A percentile compares a stretch with the other conserved stretches of the same genome.
Evolutionary conservation across 2,329 filamentous ascomycete species (phyloP).

Genomic region (Periconia sp.): DNA sequence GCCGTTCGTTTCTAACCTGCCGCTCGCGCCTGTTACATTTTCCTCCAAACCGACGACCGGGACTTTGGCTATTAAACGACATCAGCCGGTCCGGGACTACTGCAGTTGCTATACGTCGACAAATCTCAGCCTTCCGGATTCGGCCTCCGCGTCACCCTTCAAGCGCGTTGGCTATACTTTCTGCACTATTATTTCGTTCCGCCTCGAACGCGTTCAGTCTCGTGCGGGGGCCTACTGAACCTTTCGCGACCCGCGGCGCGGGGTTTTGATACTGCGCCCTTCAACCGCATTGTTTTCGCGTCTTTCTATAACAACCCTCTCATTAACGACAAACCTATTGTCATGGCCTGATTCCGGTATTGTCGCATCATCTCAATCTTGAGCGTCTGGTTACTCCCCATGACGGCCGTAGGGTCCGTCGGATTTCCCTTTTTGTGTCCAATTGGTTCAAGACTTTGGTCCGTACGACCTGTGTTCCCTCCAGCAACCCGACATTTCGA

Average conservation of each 20-base stretch:
- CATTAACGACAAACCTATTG: no score
- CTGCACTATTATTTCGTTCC: conserved; percentile 33
- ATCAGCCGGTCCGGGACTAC: conserved; percentile 29
- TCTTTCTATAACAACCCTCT: conserved; percentile 1
- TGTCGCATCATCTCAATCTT: background rate
- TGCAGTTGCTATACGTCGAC: conserved; percentile 36
- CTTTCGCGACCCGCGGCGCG: conserved; percentile 34
- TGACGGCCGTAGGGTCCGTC: no score
- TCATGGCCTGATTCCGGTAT: conserved; percentile 3
- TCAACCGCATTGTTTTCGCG: conserved; percentile 22
- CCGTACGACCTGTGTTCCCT: no score
- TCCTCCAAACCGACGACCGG: conserved; percentile 22
- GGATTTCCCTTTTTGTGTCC: no score
- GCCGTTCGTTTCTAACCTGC: conserved; percentile 24
- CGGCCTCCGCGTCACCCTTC: conserved; percentile 27
- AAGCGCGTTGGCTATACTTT: conserved; percentile 23
- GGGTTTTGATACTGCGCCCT: conserved; percentile 25
- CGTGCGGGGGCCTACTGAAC: conserved; percentile 27
- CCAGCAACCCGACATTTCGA: no score
- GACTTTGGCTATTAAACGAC: conserved; percentile 26
- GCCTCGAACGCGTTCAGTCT: conserved; percentile 40
- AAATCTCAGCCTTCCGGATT: conserved; percentile 25
- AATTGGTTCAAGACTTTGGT: no score
- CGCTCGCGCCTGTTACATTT: conserved; percentile 9
- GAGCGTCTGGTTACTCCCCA: no score